Conservation (phyloP, 2,329 filamentous ascomycete genomes). For the Cladosporium sp. region DNA sequence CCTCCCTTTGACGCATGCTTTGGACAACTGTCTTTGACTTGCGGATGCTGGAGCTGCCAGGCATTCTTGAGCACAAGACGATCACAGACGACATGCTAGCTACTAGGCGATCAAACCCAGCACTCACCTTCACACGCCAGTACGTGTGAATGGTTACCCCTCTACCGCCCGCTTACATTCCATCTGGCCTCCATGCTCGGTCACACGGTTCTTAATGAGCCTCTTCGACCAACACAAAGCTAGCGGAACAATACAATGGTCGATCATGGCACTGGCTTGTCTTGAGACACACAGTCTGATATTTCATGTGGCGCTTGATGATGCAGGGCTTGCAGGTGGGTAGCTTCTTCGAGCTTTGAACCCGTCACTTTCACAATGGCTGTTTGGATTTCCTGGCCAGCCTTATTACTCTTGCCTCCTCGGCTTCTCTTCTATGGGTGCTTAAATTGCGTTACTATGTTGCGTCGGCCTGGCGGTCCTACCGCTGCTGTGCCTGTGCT, state of each 20-base stretch:
- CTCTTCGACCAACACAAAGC: background rate
- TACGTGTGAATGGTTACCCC: background rate
- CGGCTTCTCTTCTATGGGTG: background rate
- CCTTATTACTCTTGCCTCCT: background rate
- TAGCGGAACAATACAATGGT: background rate
- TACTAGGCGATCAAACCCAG: background rate
- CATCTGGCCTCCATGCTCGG: background rate
- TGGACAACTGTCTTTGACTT: background rate
- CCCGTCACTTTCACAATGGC: background rate
- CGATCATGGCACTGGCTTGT: background rate
- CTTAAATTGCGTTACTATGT: background rate
- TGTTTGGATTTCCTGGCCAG: background rate
- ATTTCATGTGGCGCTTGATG: background rate
- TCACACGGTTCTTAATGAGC: background rate
- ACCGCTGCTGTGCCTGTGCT: background rate
- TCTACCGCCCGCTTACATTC: background rate
- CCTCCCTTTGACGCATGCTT: background rate
- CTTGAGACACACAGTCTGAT: background rate
- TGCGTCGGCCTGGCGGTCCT: background rate
- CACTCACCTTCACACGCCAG: background rate
- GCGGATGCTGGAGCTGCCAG: background rate
- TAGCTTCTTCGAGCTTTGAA: background rate
- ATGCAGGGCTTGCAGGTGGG: background rate
- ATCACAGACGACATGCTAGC: background rate
- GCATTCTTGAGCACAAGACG: background rate